Evolutionary conservation across 1,284 basidiomycete genomes (phyloP).

Genomic region (Ustilago bromivora): DNA sequence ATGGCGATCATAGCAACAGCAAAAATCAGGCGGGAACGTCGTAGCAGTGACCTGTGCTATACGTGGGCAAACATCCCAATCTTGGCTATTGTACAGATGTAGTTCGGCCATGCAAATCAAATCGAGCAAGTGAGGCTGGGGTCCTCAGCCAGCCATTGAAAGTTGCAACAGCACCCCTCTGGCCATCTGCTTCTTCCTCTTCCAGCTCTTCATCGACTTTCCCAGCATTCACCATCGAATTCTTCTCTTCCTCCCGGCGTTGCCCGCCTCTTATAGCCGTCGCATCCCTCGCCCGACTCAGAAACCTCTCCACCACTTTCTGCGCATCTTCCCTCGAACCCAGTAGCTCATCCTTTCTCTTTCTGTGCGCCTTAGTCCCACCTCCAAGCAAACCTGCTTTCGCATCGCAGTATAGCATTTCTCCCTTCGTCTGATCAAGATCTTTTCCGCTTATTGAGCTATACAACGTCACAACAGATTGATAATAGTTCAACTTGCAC

Average conservation of each 20-base stretch:
- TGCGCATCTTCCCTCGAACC: slow-evolving; percentile 17
- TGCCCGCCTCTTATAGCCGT: slow-evolving; percentile 21
- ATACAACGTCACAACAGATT: slow-evolving; percentile 7
- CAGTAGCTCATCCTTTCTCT: slow-evolving; percentile 23
- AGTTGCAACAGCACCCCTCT: not conserved
- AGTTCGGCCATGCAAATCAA: slow-evolving; percentile 17
- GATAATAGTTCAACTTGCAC: slow-evolving; percentile 30
- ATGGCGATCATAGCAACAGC: not conserved
- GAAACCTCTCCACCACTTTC: slow-evolving; percentile 13
- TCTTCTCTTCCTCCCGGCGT: not conserved
- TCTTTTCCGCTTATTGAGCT: not conserved
- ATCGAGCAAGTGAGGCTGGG: slow-evolving; percentile 13
- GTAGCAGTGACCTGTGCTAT: too few species aligned
- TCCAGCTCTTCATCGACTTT: not conserved
- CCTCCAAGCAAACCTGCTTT: slow-evolving; percentile 21
- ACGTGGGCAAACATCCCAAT: too few species aligned
- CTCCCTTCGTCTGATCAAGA: not conserved
- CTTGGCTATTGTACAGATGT: too few species aligned
- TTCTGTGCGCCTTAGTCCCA: slow-evolving; percentile 17
- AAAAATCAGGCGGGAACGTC: not conserved
- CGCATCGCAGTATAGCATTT: slow-evolving; percentile 22
- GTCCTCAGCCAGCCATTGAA: slow-evolving; percentile 33
- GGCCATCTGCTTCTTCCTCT: not conserved
- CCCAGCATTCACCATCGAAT: not conserved
- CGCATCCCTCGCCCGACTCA: slow-evolving; percentile 12